These are phyloP conservation scores for Saccharomycopsis capsularis DNA, from an alignment of 805 yeast species.

Conservation along the genomic window DNA sequence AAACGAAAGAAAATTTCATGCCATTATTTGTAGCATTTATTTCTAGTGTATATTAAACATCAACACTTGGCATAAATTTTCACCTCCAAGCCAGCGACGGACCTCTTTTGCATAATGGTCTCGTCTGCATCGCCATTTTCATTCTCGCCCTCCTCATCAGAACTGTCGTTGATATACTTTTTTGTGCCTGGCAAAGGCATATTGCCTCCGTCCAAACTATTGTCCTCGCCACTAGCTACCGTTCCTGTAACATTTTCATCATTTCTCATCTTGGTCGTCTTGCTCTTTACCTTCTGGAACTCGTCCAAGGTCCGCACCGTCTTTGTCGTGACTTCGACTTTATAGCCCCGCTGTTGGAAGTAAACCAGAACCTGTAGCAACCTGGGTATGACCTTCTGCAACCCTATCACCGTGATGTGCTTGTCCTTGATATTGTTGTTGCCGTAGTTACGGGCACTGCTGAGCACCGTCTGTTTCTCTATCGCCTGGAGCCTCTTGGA, in stretches of 20 bases:
- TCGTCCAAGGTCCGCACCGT: conserved; percentile 71
- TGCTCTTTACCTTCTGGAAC: conserved; percentile 30
- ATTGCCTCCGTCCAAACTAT: neutral
- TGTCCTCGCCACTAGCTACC: neutral
- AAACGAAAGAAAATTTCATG: no score
- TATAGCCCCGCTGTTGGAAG: conserved; percentile 46
- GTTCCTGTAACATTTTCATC: neutral
- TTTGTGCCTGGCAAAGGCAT: neutral
- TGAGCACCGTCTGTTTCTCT: conserved; percentile 32
- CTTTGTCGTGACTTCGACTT: conserved; percentile 56
- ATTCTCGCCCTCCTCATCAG: conserved; percentile 1
- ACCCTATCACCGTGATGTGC: conserved; percentile 56
- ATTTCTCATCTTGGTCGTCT: conserved; percentile 24
- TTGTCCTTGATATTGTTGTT: conserved; percentile 25
- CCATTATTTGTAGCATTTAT: no score
- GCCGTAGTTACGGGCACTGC: conserved; percentile 31
- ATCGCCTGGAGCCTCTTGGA: conserved; percentile 38
- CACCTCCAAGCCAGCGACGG: conserved; percentile 13
- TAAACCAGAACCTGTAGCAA: conserved; percentile 56
- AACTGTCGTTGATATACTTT: neutral
- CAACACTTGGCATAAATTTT: conserved; percentile 6
- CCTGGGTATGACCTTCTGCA: conserved; percentile 67
- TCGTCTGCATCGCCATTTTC: conserved; percentile 13
- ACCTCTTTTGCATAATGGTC: conserved; percentile 6
- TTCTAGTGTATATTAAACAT: no score